Base-by-base conservation (phyloP, 768 basidiomycete species). In the Dendrothele bispora region DNA sequence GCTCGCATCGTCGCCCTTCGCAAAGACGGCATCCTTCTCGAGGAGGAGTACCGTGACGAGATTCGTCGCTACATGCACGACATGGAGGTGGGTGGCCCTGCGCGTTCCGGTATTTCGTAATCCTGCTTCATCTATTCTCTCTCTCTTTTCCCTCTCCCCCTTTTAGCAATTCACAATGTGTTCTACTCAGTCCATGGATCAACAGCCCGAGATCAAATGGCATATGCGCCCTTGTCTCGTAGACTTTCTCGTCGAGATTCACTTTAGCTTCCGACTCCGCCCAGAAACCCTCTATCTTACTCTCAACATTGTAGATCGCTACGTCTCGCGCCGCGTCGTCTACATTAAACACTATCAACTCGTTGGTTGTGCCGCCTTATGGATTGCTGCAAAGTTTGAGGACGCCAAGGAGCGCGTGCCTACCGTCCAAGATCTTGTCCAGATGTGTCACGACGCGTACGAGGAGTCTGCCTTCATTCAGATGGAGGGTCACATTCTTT, bases 261-360 rank as follows among this genome's bases (percentile, higher is more conserved):
- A 99, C 69, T 93, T 95, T 63, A 92, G 91, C 53, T 95, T 97
- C 73, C 89, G 94, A 41, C 84, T 99, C 43, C 93, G 97, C 36
- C 95, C 95, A 7, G 97, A 99, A 74, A 98, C 97, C 7, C 82
- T 99, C 55, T 98, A 98, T 68, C 90, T 99, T 66, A 90, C 95
- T 8, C 83, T 98, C 69, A 98, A 98, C 75, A 97, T 99, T 63
- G 86, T 98, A 68, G 97, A 99, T 70, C 93, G 97, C 59, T 99
- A 98, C 67, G 93, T 98, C 21, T 98, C 95, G 40, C 94, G 95
- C 56, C 91, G 97, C 47, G 87, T 99, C 54, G 97, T 99, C 51
- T 98, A 93, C 72, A 92, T 92, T 75, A 98, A 95, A 69, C 97
- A 99, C 71, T 98, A 99, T 63, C 97, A 99, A 61, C 88, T 99